Evolutionary conservation across 805 yeast genomes (phyloP), one percentile per base, ranked within the genome.

Genomic region (Helenozyma rhizophorensis): DNA sequence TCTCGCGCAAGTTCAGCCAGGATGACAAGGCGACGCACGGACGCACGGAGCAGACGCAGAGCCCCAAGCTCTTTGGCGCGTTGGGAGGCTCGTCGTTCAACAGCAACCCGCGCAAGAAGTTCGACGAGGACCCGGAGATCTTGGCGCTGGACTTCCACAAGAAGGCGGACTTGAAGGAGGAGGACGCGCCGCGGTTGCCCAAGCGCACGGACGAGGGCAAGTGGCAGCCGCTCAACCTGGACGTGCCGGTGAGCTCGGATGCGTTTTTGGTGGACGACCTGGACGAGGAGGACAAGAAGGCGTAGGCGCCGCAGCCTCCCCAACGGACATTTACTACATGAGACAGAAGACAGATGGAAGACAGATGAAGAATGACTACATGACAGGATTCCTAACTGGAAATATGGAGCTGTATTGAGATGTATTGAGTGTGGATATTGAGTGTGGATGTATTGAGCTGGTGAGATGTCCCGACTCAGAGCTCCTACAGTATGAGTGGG

Each of bases 81-180:
- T 57, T 67, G 42, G 71, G 72, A 19, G 69, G 71, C 8, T 71
- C 70, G 10, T 67, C 73, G 13, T 47, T 46, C 43, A 50, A 53
- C 30, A 33, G 39, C 16, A 40, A 34, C 41, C 44, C 37, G 45
- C 47, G 30, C 43, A 40, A 48, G 49, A 47, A 42, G 25, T 65
- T 52, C 56, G 81, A 75, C 42, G 76, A 73, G 28, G 82, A 76
- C 31, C 80, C 80, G 1, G 69, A 70, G 35, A 77, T 70, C 39
- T 60, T 75, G 37, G 57, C 64, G 32, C 60, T 65, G 40, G 76
- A 72, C 37, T 74, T 76, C 54, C 72, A 68, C 41, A 69, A 68
- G 22, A 48, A 39, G 16, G 64, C 75, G 34, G 62, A 64, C 34
- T 59, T 75, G 49, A 56, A 58, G 25, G 50, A 41, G 26, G 43